Evolutionary conservation across 78 protist species (phyloP), one percentile per base, ranked within the genome.

Genomic region (Dictyostelium firmibasis): DNA sequence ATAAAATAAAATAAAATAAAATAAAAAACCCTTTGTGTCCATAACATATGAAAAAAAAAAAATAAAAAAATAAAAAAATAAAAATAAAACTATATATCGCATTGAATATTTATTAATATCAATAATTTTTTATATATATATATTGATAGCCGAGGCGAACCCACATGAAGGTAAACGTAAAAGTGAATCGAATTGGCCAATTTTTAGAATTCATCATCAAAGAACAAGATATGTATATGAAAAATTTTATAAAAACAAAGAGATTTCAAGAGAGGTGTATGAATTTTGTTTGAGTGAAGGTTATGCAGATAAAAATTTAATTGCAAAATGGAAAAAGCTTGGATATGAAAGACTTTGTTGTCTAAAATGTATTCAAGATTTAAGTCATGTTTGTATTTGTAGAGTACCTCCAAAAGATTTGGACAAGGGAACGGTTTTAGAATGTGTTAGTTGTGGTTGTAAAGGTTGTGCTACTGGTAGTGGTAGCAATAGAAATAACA

Each of bases 271-370:
- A 57, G 98, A 98, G 27, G 70, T 98, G 53, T 98, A 98, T 53
- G 98, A 98, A 2, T 98, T 10, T 29, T 97, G 98, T 93, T 76
- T 98, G 31, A 44, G 70, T 27, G 92, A 98, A 83, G 83, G 86
- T 13, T 78, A 91, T 76, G 99, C 98, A 1, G 99, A 98, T 62
- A 75, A 82, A 11, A 64, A 67, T 18, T 96, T 98, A 33, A 98
- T 98, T n/a, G 99, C 99, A 4, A 98, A 98, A 62, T 98, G 99
- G 99, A 98, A 98, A 96, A 98, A 98, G 91, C 89, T 69, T 25
- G 99, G 99, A 16, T 99, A 96, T 74, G 99, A 99, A 77, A 38
- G 85, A 23, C 95, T 99, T 31, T 99, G 99, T 89, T 98, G 99
- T 79, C 74, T 98, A 57, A 85, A 69, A 8, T 98, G 99, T 91